Conservation (phyloP, 345 rosid species). For the Heritiera fomes region DNA sequence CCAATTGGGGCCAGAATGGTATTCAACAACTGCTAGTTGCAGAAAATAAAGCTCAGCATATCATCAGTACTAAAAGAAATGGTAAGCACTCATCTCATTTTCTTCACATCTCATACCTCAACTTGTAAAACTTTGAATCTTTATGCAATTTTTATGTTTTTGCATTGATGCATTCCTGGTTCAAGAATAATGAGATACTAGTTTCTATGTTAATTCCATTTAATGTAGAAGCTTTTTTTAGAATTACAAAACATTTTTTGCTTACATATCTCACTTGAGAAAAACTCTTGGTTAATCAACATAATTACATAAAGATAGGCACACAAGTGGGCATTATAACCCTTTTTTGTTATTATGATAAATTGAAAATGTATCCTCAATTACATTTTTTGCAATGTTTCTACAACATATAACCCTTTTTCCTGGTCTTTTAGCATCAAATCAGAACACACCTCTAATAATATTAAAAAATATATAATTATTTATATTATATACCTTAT, state of each 20-base stretch:
- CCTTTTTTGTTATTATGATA: background rate
- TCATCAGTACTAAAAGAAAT: conserved; percentile 49
- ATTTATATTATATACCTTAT: too few species aligned
- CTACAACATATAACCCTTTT: background rate
- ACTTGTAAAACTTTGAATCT: background rate
- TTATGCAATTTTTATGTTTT: background rate
- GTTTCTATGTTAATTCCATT: background rate
- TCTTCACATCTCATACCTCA: background rate
- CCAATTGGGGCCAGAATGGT: conserved; percentile 54
- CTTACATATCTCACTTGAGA: background rate
- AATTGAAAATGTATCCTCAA: background rate
- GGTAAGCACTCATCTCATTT: conserved; percentile 27
- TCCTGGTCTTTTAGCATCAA: background rate
- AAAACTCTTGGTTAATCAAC: background rate
- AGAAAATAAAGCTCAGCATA: conserved; percentile 63
- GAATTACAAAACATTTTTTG: background rate
- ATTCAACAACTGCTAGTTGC: conserved; percentile 52
- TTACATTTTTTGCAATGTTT: background rate
- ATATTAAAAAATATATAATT: too few species aligned
- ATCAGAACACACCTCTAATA: too few species aligned
- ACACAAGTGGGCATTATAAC: background rate
- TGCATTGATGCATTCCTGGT: background rate
- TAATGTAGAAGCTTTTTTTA: background rate
- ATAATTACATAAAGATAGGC: background rate
- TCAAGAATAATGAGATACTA: background rate